Percentiles rank a stretch among this genome's conserved stretches.
These are phyloP conservation scores for Pythium coloratum DNA, from an alignment of 352 stramenopile genomes.

Conservation along the genomic window DNA sequence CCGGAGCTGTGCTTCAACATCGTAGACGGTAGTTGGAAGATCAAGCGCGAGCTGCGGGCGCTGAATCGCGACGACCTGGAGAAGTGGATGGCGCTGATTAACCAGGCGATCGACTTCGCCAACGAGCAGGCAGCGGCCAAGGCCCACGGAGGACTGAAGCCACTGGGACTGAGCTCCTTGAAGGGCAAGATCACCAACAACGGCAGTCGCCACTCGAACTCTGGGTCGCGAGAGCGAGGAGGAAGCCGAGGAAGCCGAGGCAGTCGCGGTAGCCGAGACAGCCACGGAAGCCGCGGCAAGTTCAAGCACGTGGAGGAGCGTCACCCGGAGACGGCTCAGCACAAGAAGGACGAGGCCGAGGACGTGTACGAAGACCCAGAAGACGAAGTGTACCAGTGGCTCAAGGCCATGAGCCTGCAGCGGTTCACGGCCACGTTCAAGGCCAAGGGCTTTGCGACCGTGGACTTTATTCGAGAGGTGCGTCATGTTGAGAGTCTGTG, in stretches of 20 bases:
- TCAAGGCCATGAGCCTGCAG: slow-evolving; percentile 59
- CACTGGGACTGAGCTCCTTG: slow-evolving; percentile 3
- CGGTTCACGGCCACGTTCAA: slow-evolving; percentile 68
- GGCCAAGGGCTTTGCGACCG: slow-evolving; percentile 69
- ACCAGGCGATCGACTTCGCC: slow-evolving; percentile 75
- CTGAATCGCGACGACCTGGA: slow-evolving; percentile 59
- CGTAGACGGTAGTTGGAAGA: slow-evolving; percentile 78
- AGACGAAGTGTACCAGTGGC: slow-evolving; percentile 78
- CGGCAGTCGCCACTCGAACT: slow-evolving; percentile 26
- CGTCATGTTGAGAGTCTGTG: not conserved
- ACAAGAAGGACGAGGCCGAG: slow-evolving; percentile 30
- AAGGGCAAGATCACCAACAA: slow-evolving; percentile 31
- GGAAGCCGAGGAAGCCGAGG: slow-evolving; percentile 15
- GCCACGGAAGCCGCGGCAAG: slow-evolving; percentile 1
- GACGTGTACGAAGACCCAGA: slow-evolving; percentile 47
- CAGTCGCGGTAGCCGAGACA: slow-evolving; percentile 27
- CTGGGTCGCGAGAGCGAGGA: slow-evolving; percentile 4
- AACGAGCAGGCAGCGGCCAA: slow-evolving; percentile 40
- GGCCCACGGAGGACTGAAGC: slow-evolving; percentile 4
- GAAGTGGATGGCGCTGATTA: slow-evolving; percentile 71
- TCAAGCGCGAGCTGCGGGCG: slow-evolving; percentile 77
- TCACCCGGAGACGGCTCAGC: slow-evolving; percentile 14
- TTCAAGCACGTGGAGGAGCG: slow-evolving; percentile 20
- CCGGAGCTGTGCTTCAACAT: slow-evolving; percentile 77
- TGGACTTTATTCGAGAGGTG: slow-evolving; percentile 88